These are phyloP conservation scores for Melaleuca alternifolia DNA, from an alignment of 345 rosid species.

Conservation along the genomic window DNA sequence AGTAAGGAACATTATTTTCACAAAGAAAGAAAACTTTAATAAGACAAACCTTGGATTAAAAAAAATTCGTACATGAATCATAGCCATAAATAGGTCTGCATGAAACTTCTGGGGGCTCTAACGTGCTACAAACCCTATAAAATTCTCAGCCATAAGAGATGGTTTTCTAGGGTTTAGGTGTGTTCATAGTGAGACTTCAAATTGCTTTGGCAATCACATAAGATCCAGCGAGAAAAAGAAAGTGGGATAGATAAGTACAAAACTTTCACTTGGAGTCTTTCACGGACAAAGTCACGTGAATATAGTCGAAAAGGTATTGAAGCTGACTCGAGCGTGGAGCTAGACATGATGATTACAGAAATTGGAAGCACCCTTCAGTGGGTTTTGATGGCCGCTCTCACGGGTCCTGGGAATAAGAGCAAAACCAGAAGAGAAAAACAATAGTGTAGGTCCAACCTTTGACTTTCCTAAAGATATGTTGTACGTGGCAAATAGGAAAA, in stretches of 20 bases:
- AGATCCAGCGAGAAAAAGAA: neutral
- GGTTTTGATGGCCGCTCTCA: neutral
- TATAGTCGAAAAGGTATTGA: neutral
- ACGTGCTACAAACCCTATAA: conserved; percentile 3
- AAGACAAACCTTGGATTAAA: neutral
- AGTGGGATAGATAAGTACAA: conserved; percentile 7
- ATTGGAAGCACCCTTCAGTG: neutral
- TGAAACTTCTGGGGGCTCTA: neutral
- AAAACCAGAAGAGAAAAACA: neutral
- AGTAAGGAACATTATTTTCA: neutral
- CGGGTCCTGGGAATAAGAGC: neutral
- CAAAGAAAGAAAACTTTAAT: neutral
- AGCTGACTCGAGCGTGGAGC: neutral
- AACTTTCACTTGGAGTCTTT: conserved; percentile 7
- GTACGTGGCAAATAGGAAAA: neutral
- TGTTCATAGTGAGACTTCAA: neutral
- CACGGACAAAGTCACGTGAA: conserved; percentile 15
- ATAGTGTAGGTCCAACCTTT: neutral
- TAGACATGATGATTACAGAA: neutral
- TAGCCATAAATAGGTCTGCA: neutral
- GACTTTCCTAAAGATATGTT: neutral
- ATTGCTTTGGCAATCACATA: neutral
- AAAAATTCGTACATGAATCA: neutral
- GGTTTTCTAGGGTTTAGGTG: neutral
- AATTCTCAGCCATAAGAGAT: conserved; percentile 7